These are phyloP conservation scores for Aspergillus ostianus DNA, from an alignment of 495 filamentous ascomycete genomes.

Conservation along the genomic window DNA sequence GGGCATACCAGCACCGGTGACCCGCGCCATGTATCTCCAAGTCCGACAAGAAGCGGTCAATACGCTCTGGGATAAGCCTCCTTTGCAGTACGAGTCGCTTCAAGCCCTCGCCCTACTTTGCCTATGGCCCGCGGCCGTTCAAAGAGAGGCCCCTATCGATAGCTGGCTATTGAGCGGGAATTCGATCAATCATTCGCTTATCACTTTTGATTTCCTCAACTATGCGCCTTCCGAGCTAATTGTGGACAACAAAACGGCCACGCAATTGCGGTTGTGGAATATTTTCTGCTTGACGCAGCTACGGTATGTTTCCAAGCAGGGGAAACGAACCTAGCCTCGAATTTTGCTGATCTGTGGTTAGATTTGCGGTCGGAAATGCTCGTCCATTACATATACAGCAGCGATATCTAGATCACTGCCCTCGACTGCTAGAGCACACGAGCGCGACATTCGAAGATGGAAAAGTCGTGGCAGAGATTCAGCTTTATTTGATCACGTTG, in stretches of 20 bases:
- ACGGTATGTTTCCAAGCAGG: constrained; percentile 27
- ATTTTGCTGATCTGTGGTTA: constrained; percentile 13
- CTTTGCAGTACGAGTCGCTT: constrained; percentile 35
- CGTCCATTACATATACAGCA: constrained; percentile 35
- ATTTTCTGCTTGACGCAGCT: constrained; percentile 38
- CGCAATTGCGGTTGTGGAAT: constrained; percentile 41
- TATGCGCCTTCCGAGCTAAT: constrained; percentile 22
- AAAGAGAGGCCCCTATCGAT: constrained; percentile 39
- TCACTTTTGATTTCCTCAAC: constrained; percentile 35
- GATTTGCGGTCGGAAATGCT: constrained; percentile 38
- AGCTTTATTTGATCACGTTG: constrained; percentile 34
- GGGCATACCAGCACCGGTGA: constrained; percentile 29
- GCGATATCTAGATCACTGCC: constrained; percentile 36
- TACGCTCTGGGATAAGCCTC: constrained; percentile 34
- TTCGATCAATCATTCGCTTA: constrained; percentile 40
- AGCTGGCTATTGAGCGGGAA: constrained; percentile 45
- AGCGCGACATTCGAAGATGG: constrained; percentile 35
- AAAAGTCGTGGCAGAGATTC: constrained; percentile 38
- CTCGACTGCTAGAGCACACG: constrained; percentile 36
- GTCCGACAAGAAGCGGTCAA: constrained; percentile 36
- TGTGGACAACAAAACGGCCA: constrained; percentile 30
- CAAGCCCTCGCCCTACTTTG: constrained; percentile 39
- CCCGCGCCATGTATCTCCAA: constrained; percentile 36
- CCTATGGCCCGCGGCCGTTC: constrained; percentile 36
- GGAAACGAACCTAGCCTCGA: background rate